Percentiles rank a stretch among this genome's conserved stretches.
Conservation (phyloP, 1,139 yeast species). For the Arxiozyma slooffiae region DNA sequence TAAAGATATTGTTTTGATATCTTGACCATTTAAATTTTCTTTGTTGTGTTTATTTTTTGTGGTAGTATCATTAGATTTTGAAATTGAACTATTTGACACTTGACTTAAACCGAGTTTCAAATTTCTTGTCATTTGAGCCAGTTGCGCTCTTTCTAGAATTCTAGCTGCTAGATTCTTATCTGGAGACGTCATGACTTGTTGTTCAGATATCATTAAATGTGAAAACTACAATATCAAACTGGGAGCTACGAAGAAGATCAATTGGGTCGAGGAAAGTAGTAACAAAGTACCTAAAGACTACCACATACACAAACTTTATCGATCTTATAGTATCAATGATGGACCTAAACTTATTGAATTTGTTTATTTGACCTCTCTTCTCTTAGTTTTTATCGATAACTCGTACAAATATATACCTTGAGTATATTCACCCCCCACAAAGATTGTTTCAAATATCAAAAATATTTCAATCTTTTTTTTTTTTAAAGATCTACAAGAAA, state of each 20-base stretch:
- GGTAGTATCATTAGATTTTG: conserved; percentile 2
- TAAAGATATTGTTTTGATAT: not conserved
- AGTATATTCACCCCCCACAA: not conserved
- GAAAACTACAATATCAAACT: not conserved
- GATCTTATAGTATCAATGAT: not conserved
- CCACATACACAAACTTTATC: not conserved
- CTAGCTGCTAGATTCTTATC: conserved; percentile 27
- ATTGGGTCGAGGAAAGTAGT: not conserved
- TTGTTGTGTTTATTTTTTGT: conserved; percentile 6
- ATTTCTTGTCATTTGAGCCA: conserved; percentile 31
- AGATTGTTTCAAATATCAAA: not conserved
- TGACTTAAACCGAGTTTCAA: conserved; percentile 27
- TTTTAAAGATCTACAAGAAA: not conserved
- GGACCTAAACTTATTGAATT: not conserved
- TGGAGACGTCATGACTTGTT: conserved; percentile 9
- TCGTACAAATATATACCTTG: too few species aligned
- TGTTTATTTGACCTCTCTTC: not conserved
- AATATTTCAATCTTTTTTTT: too few species aligned
- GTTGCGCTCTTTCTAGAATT: conserved; percentile 29
- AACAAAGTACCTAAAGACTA: not conserved
- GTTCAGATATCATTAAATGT: not conserved
- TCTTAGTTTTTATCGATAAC: not conserved
- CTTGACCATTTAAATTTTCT: not conserved
- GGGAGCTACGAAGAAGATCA: not conserved
- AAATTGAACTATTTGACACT: conserved; percentile 15